Evolutionary conservation across 805 yeast species (phyloP).

Genomic region (Candida tammaniensis): DNA sequence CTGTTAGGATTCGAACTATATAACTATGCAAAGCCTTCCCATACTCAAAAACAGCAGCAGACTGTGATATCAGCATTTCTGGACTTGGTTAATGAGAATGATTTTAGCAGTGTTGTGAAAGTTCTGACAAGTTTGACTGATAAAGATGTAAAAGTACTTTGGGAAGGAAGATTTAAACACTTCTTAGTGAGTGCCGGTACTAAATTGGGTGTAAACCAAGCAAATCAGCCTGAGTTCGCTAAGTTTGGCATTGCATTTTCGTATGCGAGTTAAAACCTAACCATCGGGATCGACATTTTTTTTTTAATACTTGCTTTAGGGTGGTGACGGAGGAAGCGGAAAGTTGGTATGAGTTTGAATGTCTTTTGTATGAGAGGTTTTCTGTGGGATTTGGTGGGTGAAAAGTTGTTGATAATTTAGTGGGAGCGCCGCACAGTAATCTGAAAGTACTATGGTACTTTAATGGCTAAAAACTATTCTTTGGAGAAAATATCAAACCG

Average conservation of each 20-base stretch:
- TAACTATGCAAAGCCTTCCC: constrained; percentile 33
- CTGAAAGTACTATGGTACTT: too few species aligned
- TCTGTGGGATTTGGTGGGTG: too few species aligned
- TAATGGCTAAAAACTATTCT: too few species aligned
- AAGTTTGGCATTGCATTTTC: constrained; percentile 61
- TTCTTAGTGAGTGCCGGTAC: constrained; percentile 77
- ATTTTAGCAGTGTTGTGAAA: constrained; percentile 70
- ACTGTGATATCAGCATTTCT: constrained; percentile 53
- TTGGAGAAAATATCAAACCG: too few species aligned
- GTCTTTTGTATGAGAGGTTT: too few species aligned
- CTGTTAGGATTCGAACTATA: constrained; percentile 85
- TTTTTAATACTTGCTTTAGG: too few species aligned
- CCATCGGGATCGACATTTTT: too few species aligned
- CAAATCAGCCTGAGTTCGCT: constrained; percentile 45
- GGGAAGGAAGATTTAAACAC: constrained; percentile 88
- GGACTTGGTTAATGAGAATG: constrained; percentile 47
- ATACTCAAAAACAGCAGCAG: constrained; percentile 17
- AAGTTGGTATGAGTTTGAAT: too few species aligned
- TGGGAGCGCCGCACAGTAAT: too few species aligned
- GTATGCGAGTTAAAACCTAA: constrained; percentile 49
- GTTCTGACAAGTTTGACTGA: constrained; percentile 67
- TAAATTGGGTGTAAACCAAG: constrained; percentile 42
- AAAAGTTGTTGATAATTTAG: too few species aligned
- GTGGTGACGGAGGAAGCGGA: too few species aligned
- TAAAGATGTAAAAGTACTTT: constrained; percentile 58